Conservation (phyloP, 2,329 filamentous ascomycete species). For the Diaporthe citrichinensis region DNA sequence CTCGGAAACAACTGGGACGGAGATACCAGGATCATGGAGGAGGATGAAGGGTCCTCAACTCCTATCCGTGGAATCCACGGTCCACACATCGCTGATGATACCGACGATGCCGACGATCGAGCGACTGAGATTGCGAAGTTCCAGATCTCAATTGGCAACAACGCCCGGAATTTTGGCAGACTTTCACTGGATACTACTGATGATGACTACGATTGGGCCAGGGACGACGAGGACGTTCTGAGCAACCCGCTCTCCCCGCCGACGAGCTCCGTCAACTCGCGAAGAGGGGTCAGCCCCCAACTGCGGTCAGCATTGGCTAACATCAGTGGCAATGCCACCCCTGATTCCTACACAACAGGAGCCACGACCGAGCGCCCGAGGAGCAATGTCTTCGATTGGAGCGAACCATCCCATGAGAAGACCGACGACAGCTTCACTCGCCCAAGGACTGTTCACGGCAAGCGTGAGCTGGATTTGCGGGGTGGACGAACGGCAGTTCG, state of each 20-base stretch:
- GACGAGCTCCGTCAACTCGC: slow-evolving; percentile 67
- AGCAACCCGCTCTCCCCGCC: slow-evolving; percentile 72
- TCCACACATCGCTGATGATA: slow-evolving; percentile 44
- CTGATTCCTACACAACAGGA: slow-evolving; percentile 52
- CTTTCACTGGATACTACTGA: slow-evolving; percentile 71
- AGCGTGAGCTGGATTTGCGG: slow-evolving; percentile 78
- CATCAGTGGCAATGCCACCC: slow-evolving; percentile 63
- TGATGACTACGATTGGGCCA: slow-evolving; percentile 75
- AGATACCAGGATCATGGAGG: slow-evolving; percentile 72
- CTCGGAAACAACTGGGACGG: slow-evolving; percentile 68
- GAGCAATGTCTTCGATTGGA: slow-evolving; percentile 85
- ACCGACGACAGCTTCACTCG: slow-evolving; percentile 72
- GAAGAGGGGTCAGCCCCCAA: slow-evolving; percentile 64
- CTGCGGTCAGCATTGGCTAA: slow-evolving; percentile 67
- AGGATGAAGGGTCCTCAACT: slow-evolving; percentile 70
- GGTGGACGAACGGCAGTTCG: slow-evolving; percentile 78
- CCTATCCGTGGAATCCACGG: slow-evolving; percentile 60
- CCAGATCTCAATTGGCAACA: slow-evolving; percentile 39
- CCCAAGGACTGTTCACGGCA: slow-evolving; percentile 82
- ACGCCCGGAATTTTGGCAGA: slow-evolving; percentile 59
- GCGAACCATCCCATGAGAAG: slow-evolving; percentile 77
- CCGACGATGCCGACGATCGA: slow-evolving; percentile 44
- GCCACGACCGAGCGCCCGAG: slow-evolving; percentile 64
- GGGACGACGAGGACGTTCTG: slow-evolving; percentile 67
- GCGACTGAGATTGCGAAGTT: slow-evolving; percentile 39